Conservation (phyloP, 108 stramenopile genomes). For the Epithemia pelagica region DNA sequence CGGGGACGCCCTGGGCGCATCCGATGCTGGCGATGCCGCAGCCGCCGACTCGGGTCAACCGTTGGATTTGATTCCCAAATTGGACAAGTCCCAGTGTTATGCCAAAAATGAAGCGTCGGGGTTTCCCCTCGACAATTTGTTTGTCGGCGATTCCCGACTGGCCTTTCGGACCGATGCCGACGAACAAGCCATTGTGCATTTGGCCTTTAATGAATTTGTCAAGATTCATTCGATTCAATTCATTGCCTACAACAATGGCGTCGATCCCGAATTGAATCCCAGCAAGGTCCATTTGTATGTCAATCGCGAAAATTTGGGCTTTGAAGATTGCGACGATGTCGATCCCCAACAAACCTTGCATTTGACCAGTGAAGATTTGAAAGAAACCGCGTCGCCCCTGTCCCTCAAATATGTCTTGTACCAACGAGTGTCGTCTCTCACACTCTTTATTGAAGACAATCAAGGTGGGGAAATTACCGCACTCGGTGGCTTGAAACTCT, state of each 20-base stretch:
- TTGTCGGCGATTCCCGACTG: conserved; percentile 77
- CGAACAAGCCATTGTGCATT: conserved; percentile 81
- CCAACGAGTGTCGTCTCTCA: conserved; percentile 74
- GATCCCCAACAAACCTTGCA: conserved; percentile 71
- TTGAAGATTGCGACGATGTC: conserved; percentile 85
- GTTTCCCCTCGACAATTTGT: conserved; percentile 78
- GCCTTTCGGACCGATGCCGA: conserved; percentile 85
- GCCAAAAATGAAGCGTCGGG: conserved; percentile 60
- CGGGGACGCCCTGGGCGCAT: not conserved
- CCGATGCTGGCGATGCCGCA: conserved; percentile 6
- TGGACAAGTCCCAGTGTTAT: conserved; percentile 60
- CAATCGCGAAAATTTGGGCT: conserved; percentile 77
- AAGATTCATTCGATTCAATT: conserved; percentile 76
- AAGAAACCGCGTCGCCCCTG: conserved; percentile 50
- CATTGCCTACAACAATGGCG: conserved; percentile 67
- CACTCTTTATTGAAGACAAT: conserved; percentile 86
- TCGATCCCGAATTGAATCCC: conserved; percentile 64
- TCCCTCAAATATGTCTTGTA: conserved; percentile 73
- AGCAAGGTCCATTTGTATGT: conserved; percentile 62
- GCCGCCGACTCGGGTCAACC: conserved; percentile 49
- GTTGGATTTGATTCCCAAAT: conserved; percentile 47
- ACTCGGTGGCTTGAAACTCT: conserved; percentile 62
- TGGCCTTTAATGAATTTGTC: conserved; percentile 82
- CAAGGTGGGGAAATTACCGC: conserved; percentile 72
- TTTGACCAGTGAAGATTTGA: conserved; percentile 61